Evolutionary conservation across 1,284 basidiomycete species (phyloP).

Genomic region (Xerocomus nothofagi): DNA sequence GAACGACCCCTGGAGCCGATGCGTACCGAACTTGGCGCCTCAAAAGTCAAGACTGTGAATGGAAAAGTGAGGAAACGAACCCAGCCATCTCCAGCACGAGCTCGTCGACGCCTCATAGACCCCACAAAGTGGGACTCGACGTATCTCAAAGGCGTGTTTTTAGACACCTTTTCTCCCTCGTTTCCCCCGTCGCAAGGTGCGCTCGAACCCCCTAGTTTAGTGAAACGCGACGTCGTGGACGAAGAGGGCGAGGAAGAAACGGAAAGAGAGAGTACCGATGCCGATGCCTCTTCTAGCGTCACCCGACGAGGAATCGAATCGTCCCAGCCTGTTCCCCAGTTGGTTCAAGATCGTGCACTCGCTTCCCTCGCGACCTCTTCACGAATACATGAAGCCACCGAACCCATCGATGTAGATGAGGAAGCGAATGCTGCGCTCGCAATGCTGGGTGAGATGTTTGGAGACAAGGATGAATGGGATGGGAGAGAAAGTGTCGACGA

Average conservation of each 20-base stretch:
- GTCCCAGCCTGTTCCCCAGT: not conserved
- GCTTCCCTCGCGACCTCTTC: not conserved
- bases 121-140: conserved; percentile 65
- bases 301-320: not conserved
- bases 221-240: conserved; percentile 1
- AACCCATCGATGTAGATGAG: conserved; percentile 37
- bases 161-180: conserved; percentile 41
- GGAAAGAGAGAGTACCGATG: not conserved
- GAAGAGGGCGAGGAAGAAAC: conserved; percentile 1
- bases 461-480: conserved; percentile 47
- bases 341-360: not conserved
- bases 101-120: conserved; percentile 52
- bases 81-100: conserved; percentile 23
- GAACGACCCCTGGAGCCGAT: conserved; percentile 52
- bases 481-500: conserved; percentile 58
- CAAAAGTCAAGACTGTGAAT: conserved; percentile 6
- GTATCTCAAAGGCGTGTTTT: conserved; percentile 63
- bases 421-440: conserved; percentile 51
- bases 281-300: not conserved
- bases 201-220: not conserved
- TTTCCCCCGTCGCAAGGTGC: conserved; percentile 19
- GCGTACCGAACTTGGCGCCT: conserved; percentile 8
- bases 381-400: conserved; percentile 8
- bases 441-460: conserved; percentile 56
- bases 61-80: conserved; percentile 34